Percentiles rank a stretch among this genome's conserved stretches.
phyloP scores from a whole-genome alignment of 805 yeast species.

The Wickerhamiella alocasiicola region DNA sequence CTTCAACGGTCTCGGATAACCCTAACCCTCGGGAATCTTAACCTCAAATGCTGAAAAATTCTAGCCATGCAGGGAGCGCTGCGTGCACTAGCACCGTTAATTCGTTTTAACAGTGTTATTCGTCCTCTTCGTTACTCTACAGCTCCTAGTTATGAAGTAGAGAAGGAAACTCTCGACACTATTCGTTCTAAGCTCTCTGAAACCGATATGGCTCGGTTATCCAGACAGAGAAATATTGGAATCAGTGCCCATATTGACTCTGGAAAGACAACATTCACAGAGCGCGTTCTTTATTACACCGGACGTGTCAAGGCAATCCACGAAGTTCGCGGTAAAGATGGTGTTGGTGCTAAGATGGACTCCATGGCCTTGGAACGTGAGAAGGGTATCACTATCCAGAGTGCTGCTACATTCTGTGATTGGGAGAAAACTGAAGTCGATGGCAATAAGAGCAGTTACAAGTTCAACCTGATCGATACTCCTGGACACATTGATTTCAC shows the following conservation, averaged over 20 bases:
- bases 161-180: constrained; percentile 21
- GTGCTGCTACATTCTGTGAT: constrained; percentile 96
- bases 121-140: constrained; percentile 8
- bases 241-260: constrained; percentile 97
- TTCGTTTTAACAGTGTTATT: not conserved
- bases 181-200: constrained; percentile 25
- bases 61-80: constrained; percentile 7
- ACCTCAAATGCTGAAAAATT: constrained; percentile 4
- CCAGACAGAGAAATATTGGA: constrained; percentile 80
- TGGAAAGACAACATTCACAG: constrained; percentile 96
- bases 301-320: constrained; percentile 96
- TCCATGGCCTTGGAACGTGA: constrained; percentile 98
- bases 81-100: constrained; percentile 8
- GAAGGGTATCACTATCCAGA: constrained; percentile 96
- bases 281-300: constrained; percentile 89
- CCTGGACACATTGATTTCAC: constrained; percentile 99
- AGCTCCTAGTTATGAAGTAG: constrained; percentile 22
- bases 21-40: not conserved
- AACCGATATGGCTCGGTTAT: constrained; percentile 33
- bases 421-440: constrained; percentile 53
- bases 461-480: constrained; percentile 91
- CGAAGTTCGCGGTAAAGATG: constrained; percentile 90
- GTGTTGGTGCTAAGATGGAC: constrained; percentile 99
- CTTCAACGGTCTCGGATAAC: too few species aligned
- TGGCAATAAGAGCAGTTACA: constrained; percentile 48